phyloP scores from a whole-genome alignment of 140 eudicot species.

The Erigeron philadelphicus region DNA sequence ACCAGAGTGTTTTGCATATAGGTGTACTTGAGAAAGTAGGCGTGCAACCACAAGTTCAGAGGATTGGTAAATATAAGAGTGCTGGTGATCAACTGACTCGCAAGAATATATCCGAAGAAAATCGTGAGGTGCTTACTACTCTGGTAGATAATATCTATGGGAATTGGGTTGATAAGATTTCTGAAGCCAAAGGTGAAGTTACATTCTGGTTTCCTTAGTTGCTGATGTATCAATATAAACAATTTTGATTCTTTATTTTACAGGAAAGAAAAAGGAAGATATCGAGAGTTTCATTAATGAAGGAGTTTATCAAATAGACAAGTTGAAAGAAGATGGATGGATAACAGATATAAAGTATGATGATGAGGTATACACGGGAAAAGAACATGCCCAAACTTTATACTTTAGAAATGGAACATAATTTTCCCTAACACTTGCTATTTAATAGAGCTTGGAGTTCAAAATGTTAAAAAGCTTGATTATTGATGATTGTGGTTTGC shows the following conservation, averaged over 20 bases:
- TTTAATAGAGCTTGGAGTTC: conserved; percentile 21
- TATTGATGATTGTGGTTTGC: conserved; percentile 29
- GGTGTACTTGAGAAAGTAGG: conserved; percentile 93
- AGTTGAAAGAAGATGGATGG: conserved; percentile 87
- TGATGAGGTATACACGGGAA: conserved; percentile 61
- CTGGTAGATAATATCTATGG: conserved; percentile 74
- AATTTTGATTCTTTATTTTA: conserved; percentile 14
- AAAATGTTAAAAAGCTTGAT: conserved; percentile 29
- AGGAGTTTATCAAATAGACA: conserved; percentile 74
- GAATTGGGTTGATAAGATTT: conserved; percentile 75
- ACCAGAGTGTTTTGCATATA: conserved; percentile 25
- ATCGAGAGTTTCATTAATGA: conserved; percentile 72
- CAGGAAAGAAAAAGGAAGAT: conserved; percentile 84
- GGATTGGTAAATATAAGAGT: conserved; percentile 97
- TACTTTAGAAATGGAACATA: conserved; percentile 14
- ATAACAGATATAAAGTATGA: conserved; percentile 89
- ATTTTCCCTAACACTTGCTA: conserved; percentile 4
- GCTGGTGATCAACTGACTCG: conserved; percentile 87
- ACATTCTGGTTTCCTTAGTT: conserved; percentile 16
- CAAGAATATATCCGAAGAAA: conserved; percentile 76
- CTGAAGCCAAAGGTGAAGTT: conserved; percentile 63
- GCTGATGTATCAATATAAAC: conserved; percentile 19
- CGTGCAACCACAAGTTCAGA: conserved; percentile 86
- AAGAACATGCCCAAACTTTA: conserved; percentile 8
- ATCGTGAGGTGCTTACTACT: conserved; percentile 84